Evolutionary conservation across 2,329 filamentous ascomycete genomes (phyloP), one percentile per base, ranked within the genome.

Genomic region (Diaporthe eres): DNA sequence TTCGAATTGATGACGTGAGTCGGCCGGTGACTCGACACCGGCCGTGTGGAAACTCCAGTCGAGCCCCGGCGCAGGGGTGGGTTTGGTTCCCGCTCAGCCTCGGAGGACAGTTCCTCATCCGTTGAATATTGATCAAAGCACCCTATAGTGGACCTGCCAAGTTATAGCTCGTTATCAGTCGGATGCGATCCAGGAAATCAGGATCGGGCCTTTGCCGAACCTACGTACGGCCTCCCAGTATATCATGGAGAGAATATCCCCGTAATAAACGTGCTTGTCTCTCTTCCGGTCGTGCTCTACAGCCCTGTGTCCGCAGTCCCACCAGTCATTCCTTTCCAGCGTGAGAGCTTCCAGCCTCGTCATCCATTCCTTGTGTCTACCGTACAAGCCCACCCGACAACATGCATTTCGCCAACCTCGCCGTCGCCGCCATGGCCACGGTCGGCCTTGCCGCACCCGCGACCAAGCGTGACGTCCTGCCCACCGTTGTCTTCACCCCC

Each of bases 401-500:
- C n/a, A 74, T 74, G 61, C 39, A 49, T 44, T 57, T 67, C 51
- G 31, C 28, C 63, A 19, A n/a, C 63, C 63, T 67, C 47, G 58
- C 72, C 34, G 34, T 74, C 37, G 49, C 72, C 9, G 34, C 47
- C 60, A 53, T 74, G 44, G 49, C 28, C 49, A 65, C 72, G 31
- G 47, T 31, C 37, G 61, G 49, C 61, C 60, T 74, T 13, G 72
- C 72, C 39, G 61, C 72, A 25, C 72, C 72, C 3, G 42, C 71
- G 10, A 6, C 60, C 1, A 70, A 53, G n/a, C 49, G 72, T 12
- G 72, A 74, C 47, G 31, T 68, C 19, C 61, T 74, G 49, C 74
- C 74, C 2, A 75, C 80, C 31, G 80, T 86, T 25, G 79, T 87
- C 22, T 82, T 87, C 67, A 82, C 82, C 15, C 83, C 84, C 0